Base-by-base conservation (phyloP, 768 basidiomycete species). In the Brasilioporus rufonigricans region DNA sequence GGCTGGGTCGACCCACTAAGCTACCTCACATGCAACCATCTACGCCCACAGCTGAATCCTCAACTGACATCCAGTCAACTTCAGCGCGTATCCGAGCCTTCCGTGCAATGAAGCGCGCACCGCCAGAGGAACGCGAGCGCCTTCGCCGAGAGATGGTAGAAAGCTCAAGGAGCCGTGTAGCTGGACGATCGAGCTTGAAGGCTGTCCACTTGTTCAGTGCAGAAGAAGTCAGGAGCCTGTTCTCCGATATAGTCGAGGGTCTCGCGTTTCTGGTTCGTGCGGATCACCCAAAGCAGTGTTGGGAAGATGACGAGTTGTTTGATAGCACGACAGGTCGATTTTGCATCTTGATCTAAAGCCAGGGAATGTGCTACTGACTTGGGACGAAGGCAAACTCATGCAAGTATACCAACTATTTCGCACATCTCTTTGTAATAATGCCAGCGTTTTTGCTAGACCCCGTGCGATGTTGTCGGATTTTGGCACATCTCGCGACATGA, bases 401-500 rank as follows among this genome's bases (percentile, higher is more conserved):
- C 89, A 62, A 56, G 86, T 70, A 35, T 44, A 26, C 19, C 18
- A 18, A 44, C 7, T 26, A 8, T 31, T 23, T 6, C 6, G 5
- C 27, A 32, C 43, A 14, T 43, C 29, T 27, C 33, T 38, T 24
- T 21, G 24, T n/a, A n/a, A n/a, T 46, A 32, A 18, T 41, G 24
- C 19, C 13, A 19, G 13, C 13, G 1, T 7, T 18, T 14, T 11
- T 12, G 41, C 12, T 45, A 95, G 93, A 54, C 95, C 95, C 4
- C 82, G 91, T 63, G 94, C 93, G 1, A 93, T 98, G 91, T 76
- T 98, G 18, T 93, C 92, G 2, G 95, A 98, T 63, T 98, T 98
- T 70, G 95, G 95, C 18, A 96, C 94, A 1, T 93, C 91, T 24
- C 85, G 91, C 46, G 93, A 96, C 64, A 92, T 92, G 89, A 76